phyloP scores from a whole-genome alignment of 441 rosid genomes.

The Gossypium armourianum region DNA sequence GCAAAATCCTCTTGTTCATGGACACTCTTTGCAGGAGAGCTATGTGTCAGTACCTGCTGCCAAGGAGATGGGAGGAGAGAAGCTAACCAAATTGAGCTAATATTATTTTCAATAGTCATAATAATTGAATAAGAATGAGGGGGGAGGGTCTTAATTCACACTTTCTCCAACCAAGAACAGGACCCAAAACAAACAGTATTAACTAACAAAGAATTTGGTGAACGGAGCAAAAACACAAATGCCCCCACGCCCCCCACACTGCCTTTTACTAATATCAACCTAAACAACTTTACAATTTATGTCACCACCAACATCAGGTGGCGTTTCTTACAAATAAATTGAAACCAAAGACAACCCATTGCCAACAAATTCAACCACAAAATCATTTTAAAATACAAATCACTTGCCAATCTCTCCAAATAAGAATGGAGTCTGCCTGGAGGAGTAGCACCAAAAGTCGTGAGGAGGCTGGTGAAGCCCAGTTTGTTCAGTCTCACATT shows the following conservation, averaged over 20 bases:
- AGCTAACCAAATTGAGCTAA: constrained; percentile 9
- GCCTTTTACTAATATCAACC: constrained; percentile 28
- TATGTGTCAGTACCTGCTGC: not conserved
- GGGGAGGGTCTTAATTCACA: constrained; percentile 10
- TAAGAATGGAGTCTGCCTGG: not conserved
- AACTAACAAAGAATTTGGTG: constrained; percentile 30
- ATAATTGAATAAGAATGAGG: constrained; percentile 13
- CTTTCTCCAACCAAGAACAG: constrained; percentile 1
- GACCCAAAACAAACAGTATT: constrained; percentile 13
- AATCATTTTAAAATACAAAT: constrained; percentile 23
- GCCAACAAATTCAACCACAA: constrained; percentile 28
- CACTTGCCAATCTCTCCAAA: constrained; percentile 18
- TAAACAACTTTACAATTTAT: constrained; percentile 47
- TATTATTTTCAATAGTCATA: constrained; percentile 8
- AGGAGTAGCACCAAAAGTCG: constrained; percentile 9
- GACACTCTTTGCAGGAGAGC: not conserved
- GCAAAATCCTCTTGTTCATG: not conserved
- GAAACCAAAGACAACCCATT: constrained; percentile 30
- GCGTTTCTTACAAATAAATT: constrained; percentile 34
- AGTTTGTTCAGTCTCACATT: constrained; percentile 38
- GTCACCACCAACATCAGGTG: constrained; percentile 33
- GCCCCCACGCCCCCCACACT: constrained; percentile 32
- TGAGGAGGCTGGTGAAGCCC: constrained; percentile 9
- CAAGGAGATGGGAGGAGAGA: not conserved
- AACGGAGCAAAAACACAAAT: constrained; percentile 28